Base-by-base conservation (phyloP, 768 basidiomycete genomes). In the Suillus subluteus region DNA sequence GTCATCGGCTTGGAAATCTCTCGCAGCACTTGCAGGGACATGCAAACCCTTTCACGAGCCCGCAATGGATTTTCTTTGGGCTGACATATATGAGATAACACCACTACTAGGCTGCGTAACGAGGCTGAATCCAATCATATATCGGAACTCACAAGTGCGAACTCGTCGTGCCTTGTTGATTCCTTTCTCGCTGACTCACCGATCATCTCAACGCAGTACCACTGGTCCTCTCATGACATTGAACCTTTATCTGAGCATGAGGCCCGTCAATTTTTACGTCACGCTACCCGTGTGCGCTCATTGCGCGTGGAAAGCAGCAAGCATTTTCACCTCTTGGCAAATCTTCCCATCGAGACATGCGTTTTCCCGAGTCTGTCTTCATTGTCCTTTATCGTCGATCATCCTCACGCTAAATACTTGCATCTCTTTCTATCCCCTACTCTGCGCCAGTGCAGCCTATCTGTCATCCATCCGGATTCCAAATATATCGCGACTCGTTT, bases 11-110 rank as follows among this genome's bases (percentile, higher is more conserved):
- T 46, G 55, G 35, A 56, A n/a, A 52, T 23, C 46, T 26, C 52
- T 63, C 21, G 62, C 32, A 48, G 46, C 21, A 12, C 46, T 54
- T 23, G 62, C 62, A 6, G 54, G 21, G 21, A 54, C 46, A 26
- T 54, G 48, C 52, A 63, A 63, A 63, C 12, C 12, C 6, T 48
- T 63, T 32, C 48, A 54, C 16, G 52, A 48, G 23, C 46, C 62
- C 9, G 62, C 62, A 16, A 48, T 54, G 23, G 32, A 54, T 48
- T 46, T 48, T 7, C 44, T 63, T 23, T 63, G 62, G 62, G 62
- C 41, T 16, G 48, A 63, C 30, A 48, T 46, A 13, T 21, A 23
- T 55, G 35, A 21, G 6, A n/a, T 58, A 37, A 12, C 7, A 21
- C 56, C 56, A 58, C n/a, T 58, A n/a, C 37, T 58, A 37, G 35